Conservation (phyloP, 2,329 filamentous ascomycete genomes). For the Coccinonectria pachysandricola region DNA sequence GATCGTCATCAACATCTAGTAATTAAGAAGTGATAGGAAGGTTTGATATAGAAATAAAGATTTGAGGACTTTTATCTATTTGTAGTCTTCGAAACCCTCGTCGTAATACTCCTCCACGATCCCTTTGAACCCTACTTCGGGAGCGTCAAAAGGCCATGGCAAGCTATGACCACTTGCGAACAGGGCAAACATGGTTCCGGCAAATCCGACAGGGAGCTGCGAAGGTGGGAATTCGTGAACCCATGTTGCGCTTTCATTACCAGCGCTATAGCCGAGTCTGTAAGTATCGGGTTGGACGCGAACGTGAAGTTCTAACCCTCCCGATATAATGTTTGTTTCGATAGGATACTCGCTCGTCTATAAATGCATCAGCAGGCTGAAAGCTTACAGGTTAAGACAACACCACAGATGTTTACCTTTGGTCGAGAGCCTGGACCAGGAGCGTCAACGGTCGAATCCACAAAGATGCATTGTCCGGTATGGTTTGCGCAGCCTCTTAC, state of each 20-base stretch:
- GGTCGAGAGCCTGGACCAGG: slow-evolving; percentile 7
- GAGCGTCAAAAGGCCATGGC: slow-evolving; percentile 13
- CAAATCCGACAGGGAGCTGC: slow-evolving; percentile 9
- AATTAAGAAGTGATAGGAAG: no score
- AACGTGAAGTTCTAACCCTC: slow-evolving; percentile 11
- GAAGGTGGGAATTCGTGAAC: slow-evolving; percentile 8
- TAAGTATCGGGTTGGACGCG: slow-evolving; percentile 13
- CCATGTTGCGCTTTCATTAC: slow-evolving; percentile 5
- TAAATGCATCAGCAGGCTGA: neutral
- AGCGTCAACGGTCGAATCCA: slow-evolving; percentile 4
- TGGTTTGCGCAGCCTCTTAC: slow-evolving; percentile 15
- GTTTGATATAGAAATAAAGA: no score
- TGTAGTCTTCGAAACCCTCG: slow-evolving; percentile 9
- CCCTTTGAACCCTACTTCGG: slow-evolving; percentile 11
- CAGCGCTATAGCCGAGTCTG: slow-evolving; percentile 12
- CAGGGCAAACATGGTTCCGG: slow-evolving; percentile 14
- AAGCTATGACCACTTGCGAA: slow-evolving; percentile 13
- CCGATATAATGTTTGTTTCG: slow-evolving; percentile 3
- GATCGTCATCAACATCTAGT: slow-evolving; percentile 23
- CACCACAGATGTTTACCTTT: slow-evolving; percentile 4
- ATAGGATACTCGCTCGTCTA: slow-evolving; percentile 5
- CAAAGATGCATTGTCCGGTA: slow-evolving; percentile 12
- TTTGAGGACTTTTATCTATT: no score
- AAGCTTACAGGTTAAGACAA: no score
- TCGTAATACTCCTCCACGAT: slow-evolving; percentile 13